Evolutionary conservation across 2,329 filamentous ascomycete species (phyloP), one percentile per base, ranked within the genome.

Genomic region (Drechmeria coniospora): DNA sequence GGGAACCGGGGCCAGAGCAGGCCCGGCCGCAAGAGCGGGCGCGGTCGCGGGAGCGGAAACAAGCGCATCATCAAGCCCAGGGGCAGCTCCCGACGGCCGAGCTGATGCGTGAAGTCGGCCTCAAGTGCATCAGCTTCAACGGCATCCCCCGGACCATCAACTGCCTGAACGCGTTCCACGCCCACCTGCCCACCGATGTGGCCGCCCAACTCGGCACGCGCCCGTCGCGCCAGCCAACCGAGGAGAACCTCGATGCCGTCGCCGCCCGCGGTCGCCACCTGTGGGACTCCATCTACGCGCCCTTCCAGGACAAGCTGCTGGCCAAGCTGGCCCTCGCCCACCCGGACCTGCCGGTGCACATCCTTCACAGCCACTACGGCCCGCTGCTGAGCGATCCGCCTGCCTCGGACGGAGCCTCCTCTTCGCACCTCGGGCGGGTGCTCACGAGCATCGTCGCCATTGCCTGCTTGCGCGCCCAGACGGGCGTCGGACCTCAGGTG

Each of bases 131-230:
- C 49, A 74, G 72, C 32, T 80, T 83, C 63, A 82, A 82, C 55
- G 78, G 78, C 37, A 81, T 90, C 40, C 81, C 82, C 2, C 75
- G 82, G 38, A 78, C 75, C 15, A 90, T 90, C 58, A 90, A 90
- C 62, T 75, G 69, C 42, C 72, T 92, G 2, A 75, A 74, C 42
- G 73, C 73, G 15, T 84, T 86, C 59, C 63, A 67, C 41, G 59
- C 63, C 21, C 57, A 61, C 16, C 67, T 90, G 0, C 74, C 79
- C 0, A 33, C 54, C 1, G 52, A 64, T 5, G 56, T 84, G 4
- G 48, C 59, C 3, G 46, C 58, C 1, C 44, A 51, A 4, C 63
- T 87, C 4, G 62, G 63, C 31, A 71, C 61, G 1, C 53, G 44
- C 16, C 59, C 75, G 0, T 72, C 74, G 7, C 68, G 77, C 25